Percentiles rank a stretch among this genome's conserved stretches.
These are phyloP conservation scores for Plenodomus tracheiphilus DNA, from an alignment of 2,329 filamentous ascomycete genomes.

Conservation along the genomic window DNA sequence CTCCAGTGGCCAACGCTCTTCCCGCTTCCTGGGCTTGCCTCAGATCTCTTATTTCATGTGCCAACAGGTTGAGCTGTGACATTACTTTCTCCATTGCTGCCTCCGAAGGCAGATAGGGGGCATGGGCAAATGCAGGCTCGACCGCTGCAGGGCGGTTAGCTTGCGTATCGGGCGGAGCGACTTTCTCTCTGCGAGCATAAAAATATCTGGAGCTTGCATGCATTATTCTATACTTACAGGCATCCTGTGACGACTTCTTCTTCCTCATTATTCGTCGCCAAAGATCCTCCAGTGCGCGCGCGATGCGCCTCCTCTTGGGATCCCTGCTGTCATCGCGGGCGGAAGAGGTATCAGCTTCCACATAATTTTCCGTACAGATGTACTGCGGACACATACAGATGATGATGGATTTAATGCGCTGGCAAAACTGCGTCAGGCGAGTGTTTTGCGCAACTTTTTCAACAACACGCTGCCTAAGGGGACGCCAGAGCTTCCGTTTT, in stretches of 20 bases:
- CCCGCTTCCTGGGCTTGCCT: neutral
- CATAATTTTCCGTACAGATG: neutral
- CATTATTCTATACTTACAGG: neutral
- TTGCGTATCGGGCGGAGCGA: neutral
- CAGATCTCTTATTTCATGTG: neutral
- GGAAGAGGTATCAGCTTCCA: neutral
- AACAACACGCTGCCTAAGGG: neutral
- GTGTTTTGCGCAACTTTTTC: neutral
- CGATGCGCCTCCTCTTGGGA: neutral
- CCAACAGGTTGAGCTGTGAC: neutral
- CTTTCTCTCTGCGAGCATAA: neutral
- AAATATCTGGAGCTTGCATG: neutral
- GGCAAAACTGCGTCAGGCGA: neutral
- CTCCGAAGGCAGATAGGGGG: neutral
- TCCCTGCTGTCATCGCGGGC: neutral
- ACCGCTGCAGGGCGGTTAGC: neutral
- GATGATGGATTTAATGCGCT: neutral
- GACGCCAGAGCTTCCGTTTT: neutral
- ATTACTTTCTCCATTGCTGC: neutral
- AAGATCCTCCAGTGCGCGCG: neutral
- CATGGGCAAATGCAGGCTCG: neutral
- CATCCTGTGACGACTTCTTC: neutral
- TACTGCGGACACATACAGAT: neutral
- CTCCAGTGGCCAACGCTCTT: neutral
- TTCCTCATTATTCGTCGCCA: neutral